Conservation (phyloP, 2,329 filamentous ascomycete genomes). For the Diplocarpon rosae region DNA sequence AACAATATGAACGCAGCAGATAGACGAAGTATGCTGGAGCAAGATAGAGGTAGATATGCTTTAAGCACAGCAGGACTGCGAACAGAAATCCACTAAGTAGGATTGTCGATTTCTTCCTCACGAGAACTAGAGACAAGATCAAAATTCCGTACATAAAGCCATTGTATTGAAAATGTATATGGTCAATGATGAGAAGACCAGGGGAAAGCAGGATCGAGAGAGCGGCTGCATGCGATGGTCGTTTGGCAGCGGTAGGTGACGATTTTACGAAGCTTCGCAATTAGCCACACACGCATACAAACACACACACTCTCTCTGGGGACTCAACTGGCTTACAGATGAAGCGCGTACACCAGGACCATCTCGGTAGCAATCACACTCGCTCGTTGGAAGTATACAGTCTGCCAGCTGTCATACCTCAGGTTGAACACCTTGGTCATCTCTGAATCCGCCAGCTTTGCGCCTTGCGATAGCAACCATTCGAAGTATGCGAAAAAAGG, state of each 20-base stretch:
- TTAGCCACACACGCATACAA: slow-evolving; percentile 29
- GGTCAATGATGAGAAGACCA: slow-evolving; percentile 90
- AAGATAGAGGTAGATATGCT: slow-evolving; percentile 96
- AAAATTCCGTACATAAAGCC: slow-evolving; percentile 90
- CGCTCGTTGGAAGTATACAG: slow-evolving; percentile 83
- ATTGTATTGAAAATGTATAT: slow-evolving; percentile 99
- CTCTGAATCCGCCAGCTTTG: slow-evolving; percentile 62
- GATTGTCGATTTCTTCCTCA: slow-evolving; percentile 62
- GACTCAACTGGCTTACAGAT: slow-evolving; percentile 41
- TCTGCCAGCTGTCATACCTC: slow-evolving; percentile 84
- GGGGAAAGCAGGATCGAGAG: slow-evolving; percentile 86
- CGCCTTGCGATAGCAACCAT: slow-evolving; percentile 77
- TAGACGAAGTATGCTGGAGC: slow-evolving; percentile 94
- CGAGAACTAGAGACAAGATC: slow-evolving; percentile 74
- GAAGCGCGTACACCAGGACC: slow-evolving; percentile 71
- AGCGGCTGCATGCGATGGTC: slow-evolving; percentile 72
- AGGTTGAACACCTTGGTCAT: slow-evolving; percentile 78
- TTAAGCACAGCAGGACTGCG: slow-evolving; percentile 78
- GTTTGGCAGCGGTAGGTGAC: slow-evolving; percentile 51
- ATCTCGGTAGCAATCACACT: slow-evolving; percentile 82
- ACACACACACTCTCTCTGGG: slow-evolving; percentile 17
- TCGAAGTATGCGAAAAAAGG: slow-evolving; percentile 98
- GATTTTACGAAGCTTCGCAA: slow-evolving; percentile 56
- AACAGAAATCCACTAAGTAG: slow-evolving; percentile 75
- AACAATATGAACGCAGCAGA: slow-evolving; percentile 78